These are phyloP conservation scores for Hypholoma fasciculare DNA, from an alignment of 768 basidiomycete species.

Conservation along the genomic window DNA sequence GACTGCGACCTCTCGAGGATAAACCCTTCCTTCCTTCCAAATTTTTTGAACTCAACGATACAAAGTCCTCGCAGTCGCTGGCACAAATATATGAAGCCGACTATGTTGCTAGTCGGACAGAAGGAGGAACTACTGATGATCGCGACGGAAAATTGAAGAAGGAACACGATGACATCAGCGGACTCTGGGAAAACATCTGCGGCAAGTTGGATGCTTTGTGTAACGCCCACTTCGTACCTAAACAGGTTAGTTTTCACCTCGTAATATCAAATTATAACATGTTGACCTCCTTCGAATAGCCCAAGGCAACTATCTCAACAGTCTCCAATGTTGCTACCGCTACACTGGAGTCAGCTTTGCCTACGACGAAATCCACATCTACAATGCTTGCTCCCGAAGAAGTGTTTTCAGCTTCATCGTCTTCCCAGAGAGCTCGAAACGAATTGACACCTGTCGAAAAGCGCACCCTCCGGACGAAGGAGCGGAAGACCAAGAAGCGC, in stretches of 20 bases:
- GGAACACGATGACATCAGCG: conserved; percentile 87
- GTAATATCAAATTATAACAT: neutral
- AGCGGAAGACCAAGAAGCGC: conserved; percentile 70
- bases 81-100: conserved; percentile 97
- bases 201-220: conserved; percentile 90
- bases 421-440: conserved; percentile 61
- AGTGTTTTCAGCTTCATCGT: conserved; percentile 62
- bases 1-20: conserved; percentile 75
- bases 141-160: conserved; percentile 86
- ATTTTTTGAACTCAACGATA: conserved; percentile 86
- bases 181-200: conserved; percentile 82
- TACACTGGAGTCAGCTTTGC: conserved; percentile 87
- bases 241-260: conserved; percentile 60
- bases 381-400: conserved; percentile 95
- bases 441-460: conserved; percentile 90
- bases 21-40: conserved; percentile 91
- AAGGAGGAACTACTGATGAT: conserved; percentile 58
- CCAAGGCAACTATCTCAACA: conserved; percentile 85
- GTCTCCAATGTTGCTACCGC: conserved; percentile 81
- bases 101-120: conserved; percentile 68
- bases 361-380: conserved; percentile 71
- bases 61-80: conserved; percentile 83
- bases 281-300: conserved; percentile 43
- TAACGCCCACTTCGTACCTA: conserved; percentile 95
- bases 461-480: conserved; percentile 62